A percentile compares a stretch with the other conserved stretches of the same genome.
Conservation (phyloP, 2,329 filamentous ascomycete genomes). For the Diaporthe citrichinensis region DNA sequence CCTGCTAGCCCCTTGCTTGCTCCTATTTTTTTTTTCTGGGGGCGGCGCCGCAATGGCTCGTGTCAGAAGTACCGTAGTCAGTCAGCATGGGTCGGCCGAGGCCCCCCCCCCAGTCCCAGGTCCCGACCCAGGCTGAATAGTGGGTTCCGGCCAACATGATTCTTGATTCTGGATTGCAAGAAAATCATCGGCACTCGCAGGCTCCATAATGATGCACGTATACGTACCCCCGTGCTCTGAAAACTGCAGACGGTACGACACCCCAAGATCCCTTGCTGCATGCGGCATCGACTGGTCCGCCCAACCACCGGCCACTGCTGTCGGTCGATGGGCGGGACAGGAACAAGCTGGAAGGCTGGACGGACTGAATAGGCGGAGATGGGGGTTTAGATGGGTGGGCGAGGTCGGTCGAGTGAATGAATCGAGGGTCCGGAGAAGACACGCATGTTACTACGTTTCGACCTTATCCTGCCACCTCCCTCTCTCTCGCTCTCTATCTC, state of each 20-base stretch:
- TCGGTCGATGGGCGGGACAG: not conserved
- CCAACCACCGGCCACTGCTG: not conserved
- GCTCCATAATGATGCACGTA: slow-evolving; percentile 32
- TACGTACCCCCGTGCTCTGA: not conserved
- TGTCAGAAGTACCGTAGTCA: not conserved
- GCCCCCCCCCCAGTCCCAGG: not conserved
- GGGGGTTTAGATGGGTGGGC: not conserved
- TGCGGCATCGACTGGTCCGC: not conserved
- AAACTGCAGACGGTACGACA: not conserved
- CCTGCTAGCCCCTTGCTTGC: not conserved
- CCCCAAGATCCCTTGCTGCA: not conserved
- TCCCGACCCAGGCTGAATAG: slow-evolving; percentile 13
- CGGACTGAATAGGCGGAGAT: not conserved
- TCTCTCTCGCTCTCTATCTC: not conserved
- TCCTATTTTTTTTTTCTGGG: not conserved
- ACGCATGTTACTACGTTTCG: slow-evolving; percentile 23
- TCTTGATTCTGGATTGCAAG: not conserved
- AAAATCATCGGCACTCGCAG: slow-evolving; percentile 11
- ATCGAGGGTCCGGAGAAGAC: slow-evolving; percentile 13
- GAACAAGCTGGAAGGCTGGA: not conserved
- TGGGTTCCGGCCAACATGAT: slow-evolving; percentile 18
- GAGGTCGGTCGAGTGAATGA: not conserved
- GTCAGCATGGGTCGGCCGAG: not conserved
- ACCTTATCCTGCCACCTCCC: slow-evolving; percentile 14
- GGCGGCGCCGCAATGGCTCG: not conserved